A percentile compares a stretch with the other conserved stretches of the same genome.
phyloP scores from a whole-genome alignment of 148 eudicot species.

The Spergularia bocconei region DNA sequence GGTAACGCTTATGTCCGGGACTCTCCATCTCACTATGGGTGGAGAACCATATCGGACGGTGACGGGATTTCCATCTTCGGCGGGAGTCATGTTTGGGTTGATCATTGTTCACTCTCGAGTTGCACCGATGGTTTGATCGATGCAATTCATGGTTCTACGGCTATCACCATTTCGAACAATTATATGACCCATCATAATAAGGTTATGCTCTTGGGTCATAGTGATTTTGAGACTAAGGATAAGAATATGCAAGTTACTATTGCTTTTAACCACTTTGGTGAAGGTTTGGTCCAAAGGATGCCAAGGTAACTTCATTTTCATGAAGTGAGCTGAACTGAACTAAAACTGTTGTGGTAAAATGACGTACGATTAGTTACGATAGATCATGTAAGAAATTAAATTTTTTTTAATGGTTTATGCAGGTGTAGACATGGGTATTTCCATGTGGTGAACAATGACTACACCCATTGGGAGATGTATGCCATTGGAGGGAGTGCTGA shows the following conservation, averaged over 20 bases:
- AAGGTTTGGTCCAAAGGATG: conserved; percentile 73
- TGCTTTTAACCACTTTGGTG: conserved; percentile 77
- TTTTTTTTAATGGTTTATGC: not conserved
- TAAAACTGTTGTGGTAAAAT: too few species aligned
- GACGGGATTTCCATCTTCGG: conserved; percentile 66
- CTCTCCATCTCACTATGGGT: conserved; percentile 52
- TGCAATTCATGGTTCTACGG: conserved; percentile 55
- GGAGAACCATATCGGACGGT: conserved; percentile 55
- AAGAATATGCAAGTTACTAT: conserved; percentile 68
- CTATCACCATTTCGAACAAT: conserved; percentile 63
- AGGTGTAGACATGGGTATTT: conserved; percentile 68
- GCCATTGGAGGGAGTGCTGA: conserved; percentile 68
- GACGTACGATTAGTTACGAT: too few species aligned
- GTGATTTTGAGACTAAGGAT: conserved; percentile 42
- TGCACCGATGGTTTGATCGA: conserved; percentile 59
- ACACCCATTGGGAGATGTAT: conserved; percentile 65
- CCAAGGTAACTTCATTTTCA: conserved; percentile 42
- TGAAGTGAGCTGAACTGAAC: too few species aligned
- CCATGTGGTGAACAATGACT: conserved; percentile 71
- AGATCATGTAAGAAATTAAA: too few species aligned
- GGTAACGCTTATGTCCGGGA: conserved; percentile 49
- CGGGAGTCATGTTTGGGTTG: conserved; percentile 54
- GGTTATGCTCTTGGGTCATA: conserved; percentile 62
- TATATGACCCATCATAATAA: conserved; percentile 58
- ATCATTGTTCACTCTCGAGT: conserved; percentile 51